Evolutionary conservation across 2,329 filamentous ascomycete genomes (phyloP).

Genomic region (Xylariaceae sp.): DNA sequence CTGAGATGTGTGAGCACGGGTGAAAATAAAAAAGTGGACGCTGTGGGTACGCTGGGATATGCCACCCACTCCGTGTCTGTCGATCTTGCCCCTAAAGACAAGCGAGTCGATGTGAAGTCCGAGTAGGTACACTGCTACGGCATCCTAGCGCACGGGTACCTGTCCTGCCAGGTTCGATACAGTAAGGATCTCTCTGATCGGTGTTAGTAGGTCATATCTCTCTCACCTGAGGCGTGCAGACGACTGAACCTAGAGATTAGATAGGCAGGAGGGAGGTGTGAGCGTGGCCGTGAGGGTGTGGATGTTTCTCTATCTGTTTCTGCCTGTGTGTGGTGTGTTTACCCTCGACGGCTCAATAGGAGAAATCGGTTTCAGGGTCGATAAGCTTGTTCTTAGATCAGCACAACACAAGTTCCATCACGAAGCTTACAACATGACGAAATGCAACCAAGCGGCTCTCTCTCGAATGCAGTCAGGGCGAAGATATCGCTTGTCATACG

Average conservation of each 20-base stretch:
- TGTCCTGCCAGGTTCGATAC: neutral
- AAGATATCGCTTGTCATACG: neutral
- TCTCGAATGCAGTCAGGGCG: neutral
- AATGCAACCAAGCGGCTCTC: neutral
- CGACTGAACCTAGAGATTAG: neutral
- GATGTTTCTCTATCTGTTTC: neutral
- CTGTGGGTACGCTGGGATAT: constrained; percentile 15
- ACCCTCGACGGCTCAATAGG: neutral
- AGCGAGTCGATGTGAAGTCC: neutral
- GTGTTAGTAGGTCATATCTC: too few relatives aligned
- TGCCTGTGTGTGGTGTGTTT: neutral
- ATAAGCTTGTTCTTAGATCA: neutral
- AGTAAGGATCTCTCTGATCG: neutral
- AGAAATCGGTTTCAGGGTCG: neutral
- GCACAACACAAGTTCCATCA: neutral
- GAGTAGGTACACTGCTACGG: neutral
- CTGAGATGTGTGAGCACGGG: neutral
- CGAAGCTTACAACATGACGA: neutral
- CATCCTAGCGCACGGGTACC: neutral
- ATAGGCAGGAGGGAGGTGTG: neutral
- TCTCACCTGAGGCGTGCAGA: neutral
- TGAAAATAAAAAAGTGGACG: constrained; percentile 16
- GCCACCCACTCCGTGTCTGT: constrained; percentile 9
- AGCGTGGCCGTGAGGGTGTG: neutral
- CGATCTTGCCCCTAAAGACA: constrained; percentile 13